These are phyloP conservation scores for Monoraphidium neglectum DNA, from an alignment of 139 green algal species.

Conservation along the genomic window DNA sequence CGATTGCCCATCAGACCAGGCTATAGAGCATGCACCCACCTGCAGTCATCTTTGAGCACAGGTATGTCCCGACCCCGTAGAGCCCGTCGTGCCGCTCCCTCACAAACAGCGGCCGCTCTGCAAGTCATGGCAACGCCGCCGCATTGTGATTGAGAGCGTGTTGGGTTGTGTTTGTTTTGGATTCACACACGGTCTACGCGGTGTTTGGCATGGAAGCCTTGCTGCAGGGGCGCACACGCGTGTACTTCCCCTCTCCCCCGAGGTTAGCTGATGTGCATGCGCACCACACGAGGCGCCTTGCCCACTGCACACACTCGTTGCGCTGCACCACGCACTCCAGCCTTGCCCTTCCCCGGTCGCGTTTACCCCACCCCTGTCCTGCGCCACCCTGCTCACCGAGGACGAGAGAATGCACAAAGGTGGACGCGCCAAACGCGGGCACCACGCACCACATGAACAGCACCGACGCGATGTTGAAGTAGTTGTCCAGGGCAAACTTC, in stretches of 20 bases:
- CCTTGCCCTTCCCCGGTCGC: background rate
- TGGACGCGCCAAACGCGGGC: slow-evolving; percentile 72
- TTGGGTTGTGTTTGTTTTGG: background rate
- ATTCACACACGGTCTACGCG: too few relatives aligned
- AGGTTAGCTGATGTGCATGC: too few relatives aligned
- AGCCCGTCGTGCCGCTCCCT: slow-evolving; percentile 80
- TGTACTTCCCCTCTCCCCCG: too few relatives aligned
- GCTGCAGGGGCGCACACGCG: too few relatives aligned
- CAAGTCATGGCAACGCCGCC: background rate
- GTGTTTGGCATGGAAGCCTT: too few relatives aligned
- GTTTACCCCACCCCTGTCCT: too few relatives aligned
- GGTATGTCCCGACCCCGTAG: slow-evolving; percentile 81
- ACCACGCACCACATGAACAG: slow-evolving; percentile 82
- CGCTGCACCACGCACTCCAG: background rate
- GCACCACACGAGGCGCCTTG: too few relatives aligned
- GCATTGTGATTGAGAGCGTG: background rate
- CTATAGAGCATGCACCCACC: background rate
- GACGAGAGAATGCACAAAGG: slow-evolving; percentile 80
- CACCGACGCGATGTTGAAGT: slow-evolving; percentile 74
- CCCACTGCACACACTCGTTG: too few relatives aligned
- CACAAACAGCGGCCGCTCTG: slow-evolving; percentile 78
- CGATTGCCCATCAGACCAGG: background rate
- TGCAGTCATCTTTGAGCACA: slow-evolving; percentile 74
- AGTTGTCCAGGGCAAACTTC: slow-evolving; percentile 42
- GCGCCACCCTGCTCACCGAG: slow-evolving; percentile 40